These are phyloP conservation scores for Xylaria cubensis DNA, from an alignment of 495 filamentous ascomycete species.

Conservation along the genomic window DNA sequence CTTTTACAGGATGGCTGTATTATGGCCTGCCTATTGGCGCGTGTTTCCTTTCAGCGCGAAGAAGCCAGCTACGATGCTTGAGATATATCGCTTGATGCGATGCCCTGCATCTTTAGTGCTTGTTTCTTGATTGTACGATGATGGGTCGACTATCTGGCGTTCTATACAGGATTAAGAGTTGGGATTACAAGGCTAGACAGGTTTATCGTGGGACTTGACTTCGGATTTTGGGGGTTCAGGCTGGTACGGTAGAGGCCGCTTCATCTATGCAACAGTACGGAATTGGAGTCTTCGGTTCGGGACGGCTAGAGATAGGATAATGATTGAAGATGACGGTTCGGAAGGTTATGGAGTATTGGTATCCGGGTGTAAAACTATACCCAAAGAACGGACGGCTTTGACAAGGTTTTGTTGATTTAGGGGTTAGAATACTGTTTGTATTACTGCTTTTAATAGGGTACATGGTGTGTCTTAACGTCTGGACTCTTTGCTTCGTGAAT, in stretches of 20 bases:
- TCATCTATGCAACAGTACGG: background rate
- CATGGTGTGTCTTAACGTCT: background rate
- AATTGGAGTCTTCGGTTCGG: background rate
- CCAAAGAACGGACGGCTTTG: background rate
- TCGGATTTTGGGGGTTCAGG: background rate
- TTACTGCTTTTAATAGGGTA: background rate
- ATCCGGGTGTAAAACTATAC: background rate
- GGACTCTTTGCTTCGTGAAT: background rate
- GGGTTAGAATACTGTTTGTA: background rate
- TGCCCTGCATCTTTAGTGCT: background rate
- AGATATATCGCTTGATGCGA: background rate
- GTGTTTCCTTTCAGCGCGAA: background rate
- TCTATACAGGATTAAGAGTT: background rate
- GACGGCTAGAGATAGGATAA: background rate
- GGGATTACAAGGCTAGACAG: background rate
- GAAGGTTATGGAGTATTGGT: background rate
- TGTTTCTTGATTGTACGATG: background rate
- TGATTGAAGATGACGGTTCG: background rate
- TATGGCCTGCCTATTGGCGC: background rate
- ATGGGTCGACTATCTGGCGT: background rate
- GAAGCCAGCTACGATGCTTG: background rate
- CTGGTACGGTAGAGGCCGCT: background rate
- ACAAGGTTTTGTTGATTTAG: background rate
- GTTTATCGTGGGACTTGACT: background rate
- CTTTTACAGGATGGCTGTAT: background rate